Conservation (phyloP, 2,329 filamentous ascomycete genomes). For the Biscogniauxia marginata region DNA sequence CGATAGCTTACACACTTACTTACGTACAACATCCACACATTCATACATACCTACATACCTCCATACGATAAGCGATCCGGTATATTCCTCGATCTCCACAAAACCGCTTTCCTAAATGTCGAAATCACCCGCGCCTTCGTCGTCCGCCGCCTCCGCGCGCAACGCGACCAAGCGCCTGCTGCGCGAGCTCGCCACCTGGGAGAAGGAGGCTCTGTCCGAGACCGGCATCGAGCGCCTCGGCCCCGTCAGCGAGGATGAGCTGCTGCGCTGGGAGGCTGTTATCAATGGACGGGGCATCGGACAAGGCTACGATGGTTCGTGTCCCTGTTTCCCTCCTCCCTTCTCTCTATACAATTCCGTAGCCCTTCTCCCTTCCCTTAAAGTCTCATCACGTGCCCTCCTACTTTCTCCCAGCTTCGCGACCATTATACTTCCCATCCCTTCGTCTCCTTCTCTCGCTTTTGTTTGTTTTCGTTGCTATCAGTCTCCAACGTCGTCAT, state of each 20-base stretch:
- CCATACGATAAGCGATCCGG: neutral
- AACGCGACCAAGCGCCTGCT: slow-evolving; percentile 56
- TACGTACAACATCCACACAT: neutral
- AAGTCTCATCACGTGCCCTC: neutral
- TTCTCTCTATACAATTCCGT: neutral
- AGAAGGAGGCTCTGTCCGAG: slow-evolving; percentile 47
- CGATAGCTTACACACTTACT: neutral
- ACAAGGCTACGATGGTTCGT: slow-evolving; percentile 55
- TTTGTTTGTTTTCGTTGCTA: neutral
- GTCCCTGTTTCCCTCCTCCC: neutral
- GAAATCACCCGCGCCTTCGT: slow-evolving; percentile 25
- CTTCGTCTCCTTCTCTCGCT: neutral
- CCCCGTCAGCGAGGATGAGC: slow-evolving; percentile 51
- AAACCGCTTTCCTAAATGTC: slow-evolving; percentile 3
- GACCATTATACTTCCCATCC: neutral
- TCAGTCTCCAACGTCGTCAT: neutral
- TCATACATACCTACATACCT: neutral
- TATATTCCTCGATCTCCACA: neutral
- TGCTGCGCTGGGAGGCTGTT: slow-evolving; percentile 59
- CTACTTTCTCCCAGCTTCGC: neutral
- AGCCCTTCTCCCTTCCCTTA: neutral
- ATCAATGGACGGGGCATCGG: slow-evolving; percentile 58
- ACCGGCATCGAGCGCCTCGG: slow-evolving; percentile 59
- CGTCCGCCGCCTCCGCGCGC: no score
- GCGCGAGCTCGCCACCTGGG: slow-evolving; percentile 56